Base-by-base conservation (phyloP, 352 stramenopile genomes). In the Globisporangium okanoganense region DNA sequence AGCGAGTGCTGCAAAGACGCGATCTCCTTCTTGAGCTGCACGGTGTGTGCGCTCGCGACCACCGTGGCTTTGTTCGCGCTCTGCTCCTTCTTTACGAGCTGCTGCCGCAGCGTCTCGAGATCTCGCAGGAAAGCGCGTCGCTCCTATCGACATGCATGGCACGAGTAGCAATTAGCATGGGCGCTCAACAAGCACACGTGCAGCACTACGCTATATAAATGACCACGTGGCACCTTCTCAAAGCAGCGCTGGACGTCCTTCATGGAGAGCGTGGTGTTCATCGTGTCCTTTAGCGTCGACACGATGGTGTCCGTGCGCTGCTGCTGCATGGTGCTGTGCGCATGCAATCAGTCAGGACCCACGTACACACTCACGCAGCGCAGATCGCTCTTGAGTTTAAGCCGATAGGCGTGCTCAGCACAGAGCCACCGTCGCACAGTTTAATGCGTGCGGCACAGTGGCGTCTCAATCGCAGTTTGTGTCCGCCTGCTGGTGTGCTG, bases 11-110 rank as follows among this genome's bases (percentile, higher is more conserved):
- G 75, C 29, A 92, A 43, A 24, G 80, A 58, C 44, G 78, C 75
- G 56, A 94, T 79, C 62, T 94, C 84, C 24, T 82, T 82, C 70
- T 94, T 94, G 48, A 94, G 75, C 66, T 88, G 80, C 43, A 94
- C 73, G 25, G 70, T 62, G 60, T 92, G 82, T 5, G 76, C 66
- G 49, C 84, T 94, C 44, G 79, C 76, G 41, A 75, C 65, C 4
- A 77, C 70, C 3, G 80, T 60, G 1, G 74, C 66, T 24, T 85
- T 88, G 43, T 64, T 64, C 24, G 78, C 67, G 18, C 33, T 60
- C 49, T 88, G 75, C 43, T 92, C 84, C 54, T 94, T 94, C 55
- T 85, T 85, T n/a, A 91, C 62, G 20, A 90, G 65, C 43, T 94
- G 82, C 49, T 90, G 77, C 10, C 82, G 75, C 61, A 94, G 71